phyloP scores from a whole-genome alignment of 192 early-diverging fungal genomes.

The Irineochytrium annulatum region DNA sequence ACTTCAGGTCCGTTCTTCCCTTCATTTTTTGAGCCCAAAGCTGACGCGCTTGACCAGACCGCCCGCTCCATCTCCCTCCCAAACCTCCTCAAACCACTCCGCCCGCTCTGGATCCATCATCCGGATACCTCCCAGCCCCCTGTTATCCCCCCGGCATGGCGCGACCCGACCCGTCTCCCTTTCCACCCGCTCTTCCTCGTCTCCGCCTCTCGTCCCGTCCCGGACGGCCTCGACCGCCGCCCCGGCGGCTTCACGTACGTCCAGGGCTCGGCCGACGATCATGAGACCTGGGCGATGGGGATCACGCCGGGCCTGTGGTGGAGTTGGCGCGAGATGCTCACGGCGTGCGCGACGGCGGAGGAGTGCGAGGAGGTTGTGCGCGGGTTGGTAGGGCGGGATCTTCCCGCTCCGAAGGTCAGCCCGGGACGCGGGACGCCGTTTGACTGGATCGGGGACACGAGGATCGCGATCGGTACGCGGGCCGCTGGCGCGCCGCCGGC shows the following conservation, averaged over 20 bases:
- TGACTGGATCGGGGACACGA: conserved; percentile 56
- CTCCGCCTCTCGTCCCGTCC: conserved; percentile 64
- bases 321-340: conserved; percentile 36
- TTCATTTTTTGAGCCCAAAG: neutral
- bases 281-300: conserved; percentile 76
- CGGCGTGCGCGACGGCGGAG: conserved; percentile 15
- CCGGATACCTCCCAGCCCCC: no score
- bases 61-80: no score
- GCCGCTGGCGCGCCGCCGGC: conserved; percentile 43
- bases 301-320: conserved; percentile 66
- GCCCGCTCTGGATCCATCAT: conserved; percentile 85
- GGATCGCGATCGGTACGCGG: conserved; percentile 58
- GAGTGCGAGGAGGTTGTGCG: conserved; percentile 40
- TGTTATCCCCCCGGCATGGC: no score
- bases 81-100: conserved; percentile 59
- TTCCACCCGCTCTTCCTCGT: conserved; percentile 78
- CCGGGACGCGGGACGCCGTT: conserved; percentile 16
- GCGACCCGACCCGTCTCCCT: conserved; percentile 1
- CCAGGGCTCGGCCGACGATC: conserved; percentile 87
- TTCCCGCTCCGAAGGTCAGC: conserved; percentile 2
- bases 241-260: conserved; percentile 67
- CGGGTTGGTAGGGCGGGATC: neutral
- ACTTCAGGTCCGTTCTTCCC: conserved; percentile 36
- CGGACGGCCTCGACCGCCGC: conserved; percentile 39
- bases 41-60: no score